Evolutionary conservation across 306 rosid species (phyloP).

Genomic region (Carpinus viminea): DNA sequence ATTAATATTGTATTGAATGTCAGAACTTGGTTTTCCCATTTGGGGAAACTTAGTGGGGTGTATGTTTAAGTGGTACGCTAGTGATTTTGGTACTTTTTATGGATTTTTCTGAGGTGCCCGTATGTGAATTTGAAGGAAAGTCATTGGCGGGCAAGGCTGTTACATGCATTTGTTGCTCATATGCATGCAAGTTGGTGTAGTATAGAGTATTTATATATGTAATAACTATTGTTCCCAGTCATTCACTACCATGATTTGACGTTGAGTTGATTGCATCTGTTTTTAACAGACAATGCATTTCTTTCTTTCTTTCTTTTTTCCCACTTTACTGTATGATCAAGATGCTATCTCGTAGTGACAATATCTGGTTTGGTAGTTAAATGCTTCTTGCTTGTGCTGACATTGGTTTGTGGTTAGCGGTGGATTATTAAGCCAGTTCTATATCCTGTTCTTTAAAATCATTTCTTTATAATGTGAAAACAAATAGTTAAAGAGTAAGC

Average conservation of each 20-base stretch:
- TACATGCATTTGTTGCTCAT: conserved; percentile 35
- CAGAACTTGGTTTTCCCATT: conserved; percentile 19
- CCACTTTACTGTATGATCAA: no score
- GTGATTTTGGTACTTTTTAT: conserved; percentile 33
- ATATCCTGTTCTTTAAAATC: background rate
- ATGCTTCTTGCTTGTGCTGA: background rate
- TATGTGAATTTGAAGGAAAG: conserved; percentile 37
- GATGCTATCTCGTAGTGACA: no score
- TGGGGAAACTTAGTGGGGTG: conserved; percentile 36
- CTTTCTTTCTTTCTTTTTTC: background rate
- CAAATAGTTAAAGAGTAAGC: no score
- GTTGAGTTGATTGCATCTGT: background rate
- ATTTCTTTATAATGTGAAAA: background rate
- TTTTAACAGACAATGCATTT: conserved; percentile 19
- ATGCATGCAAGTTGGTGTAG: conserved; percentile 14
- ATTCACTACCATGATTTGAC: conserved; percentile 13
- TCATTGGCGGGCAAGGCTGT: conserved; percentile 52
- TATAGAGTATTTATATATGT: conserved; percentile 3
- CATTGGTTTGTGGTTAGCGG: background rate
- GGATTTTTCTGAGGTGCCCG: conserved; percentile 15
- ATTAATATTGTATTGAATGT: conserved; percentile 39
- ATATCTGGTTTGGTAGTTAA: background rate
- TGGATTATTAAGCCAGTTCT: background rate
- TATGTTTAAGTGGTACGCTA: conserved; percentile 29
- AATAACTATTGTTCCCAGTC: background rate